These are phyloP conservation scores for Fusarium transvaalense DNA, from an alignment of 2,329 filamentous ascomycete species.

Conservation along the genomic window DNA sequence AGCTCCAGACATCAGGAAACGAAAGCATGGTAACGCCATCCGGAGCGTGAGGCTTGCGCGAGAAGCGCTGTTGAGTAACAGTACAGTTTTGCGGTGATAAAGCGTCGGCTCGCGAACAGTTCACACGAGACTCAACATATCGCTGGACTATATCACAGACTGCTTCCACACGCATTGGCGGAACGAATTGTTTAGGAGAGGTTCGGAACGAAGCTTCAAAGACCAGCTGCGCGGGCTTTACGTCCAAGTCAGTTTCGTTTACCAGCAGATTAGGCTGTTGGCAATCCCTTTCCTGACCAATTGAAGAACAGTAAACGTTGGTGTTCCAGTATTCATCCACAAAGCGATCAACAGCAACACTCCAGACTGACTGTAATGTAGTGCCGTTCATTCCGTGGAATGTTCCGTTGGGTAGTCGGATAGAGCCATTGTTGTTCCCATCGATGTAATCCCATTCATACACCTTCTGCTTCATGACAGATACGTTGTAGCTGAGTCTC, in stretches of 20 bases:
- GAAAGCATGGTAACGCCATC: not conserved
- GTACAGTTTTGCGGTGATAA: conserved; percentile 9
- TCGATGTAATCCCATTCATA: not conserved
- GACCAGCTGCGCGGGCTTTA: not conserved
- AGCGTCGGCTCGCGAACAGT: not conserved
- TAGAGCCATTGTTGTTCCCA: not conserved
- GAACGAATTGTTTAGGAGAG: not conserved
- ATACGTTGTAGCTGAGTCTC: not conserved
- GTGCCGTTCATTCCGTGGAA: not conserved
- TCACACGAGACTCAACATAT: conserved; percentile 26
- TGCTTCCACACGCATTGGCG: not conserved
- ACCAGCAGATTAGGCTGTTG: not conserved
- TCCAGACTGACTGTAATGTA: not conserved
- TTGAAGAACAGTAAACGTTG: not conserved
- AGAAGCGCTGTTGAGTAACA: conserved; percentile 14
- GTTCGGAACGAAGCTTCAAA: not conserved
- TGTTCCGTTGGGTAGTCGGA: conserved; percentile 11
- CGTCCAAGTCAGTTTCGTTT: conserved; percentile 10
- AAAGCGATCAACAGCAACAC: conserved; percentile 12
- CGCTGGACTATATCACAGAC: conserved; percentile 6
- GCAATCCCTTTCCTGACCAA: not conserved
- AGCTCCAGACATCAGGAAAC: not conserved
- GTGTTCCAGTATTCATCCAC: not conserved
- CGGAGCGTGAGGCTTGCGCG: not conserved
- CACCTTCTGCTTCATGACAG: not conserved